Evolutionary conservation across 2,329 filamentous ascomycete genomes (phyloP).

Genomic region (Fusarium temperatum): DNA sequence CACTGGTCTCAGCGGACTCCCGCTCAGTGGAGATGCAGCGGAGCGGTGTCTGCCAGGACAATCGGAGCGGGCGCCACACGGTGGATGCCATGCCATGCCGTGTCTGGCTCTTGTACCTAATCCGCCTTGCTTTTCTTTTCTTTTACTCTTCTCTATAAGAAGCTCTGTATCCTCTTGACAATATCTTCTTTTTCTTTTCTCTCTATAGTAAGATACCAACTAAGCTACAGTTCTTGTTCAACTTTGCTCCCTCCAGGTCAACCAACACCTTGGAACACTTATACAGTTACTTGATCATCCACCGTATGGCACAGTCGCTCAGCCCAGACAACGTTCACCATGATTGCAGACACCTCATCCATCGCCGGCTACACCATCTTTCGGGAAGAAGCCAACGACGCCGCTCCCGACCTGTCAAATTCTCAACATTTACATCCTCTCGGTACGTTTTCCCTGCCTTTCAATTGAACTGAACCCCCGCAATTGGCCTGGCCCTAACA

Average conservation of each 20-base stretch:
- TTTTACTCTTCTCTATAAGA: constrained; percentile 37
- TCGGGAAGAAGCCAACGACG: constrained; percentile 53
- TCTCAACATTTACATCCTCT: constrained; percentile 50
- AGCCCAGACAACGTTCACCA: constrained; percentile 49
- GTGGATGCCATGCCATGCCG: background rate
- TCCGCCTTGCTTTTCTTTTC: background rate
- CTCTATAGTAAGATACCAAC: background rate
- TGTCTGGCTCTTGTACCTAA: background rate
- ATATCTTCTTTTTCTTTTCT: background rate
- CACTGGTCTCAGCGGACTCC: background rate
- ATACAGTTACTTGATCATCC: constrained; percentile 4
- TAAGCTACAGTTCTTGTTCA: background rate
- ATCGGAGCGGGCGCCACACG: constrained; percentile 15
- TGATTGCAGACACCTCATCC: constrained; percentile 54
- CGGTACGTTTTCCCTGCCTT: constrained; percentile 32
- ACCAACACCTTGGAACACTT: constrained; percentile 4
- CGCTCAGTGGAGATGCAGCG: constrained; percentile 25
- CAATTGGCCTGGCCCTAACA: background rate
- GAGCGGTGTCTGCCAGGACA: constrained; percentile 25
- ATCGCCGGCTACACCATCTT: constrained; percentile 58
- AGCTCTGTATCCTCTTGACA: constrained; percentile 24
- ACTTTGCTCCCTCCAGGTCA: background rate
- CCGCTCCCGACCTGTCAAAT: constrained; percentile 47
- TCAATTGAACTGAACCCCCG: background rate
- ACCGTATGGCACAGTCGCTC: constrained; percentile 43